These are phyloP conservation scores for Coniochaeta prunicola DNA, from an alignment of 2,329 filamentous ascomycete species.

Conservation along the genomic window DNA sequence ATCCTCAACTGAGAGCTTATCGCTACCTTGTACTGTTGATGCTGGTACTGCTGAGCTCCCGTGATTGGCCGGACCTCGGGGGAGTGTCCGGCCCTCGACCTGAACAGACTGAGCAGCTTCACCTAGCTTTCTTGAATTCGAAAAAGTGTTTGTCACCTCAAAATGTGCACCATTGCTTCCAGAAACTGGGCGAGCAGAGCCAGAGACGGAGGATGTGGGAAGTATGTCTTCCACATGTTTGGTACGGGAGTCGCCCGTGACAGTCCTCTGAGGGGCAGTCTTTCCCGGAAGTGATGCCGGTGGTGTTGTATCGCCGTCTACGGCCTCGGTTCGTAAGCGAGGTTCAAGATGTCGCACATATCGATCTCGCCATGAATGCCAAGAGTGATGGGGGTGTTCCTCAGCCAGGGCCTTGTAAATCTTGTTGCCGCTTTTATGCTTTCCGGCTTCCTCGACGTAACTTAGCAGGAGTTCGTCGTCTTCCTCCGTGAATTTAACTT, in stretches of 20 bases:
- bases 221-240: background rate
- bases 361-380: slow-evolving; percentile 21
- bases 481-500: slow-evolving; percentile 4
- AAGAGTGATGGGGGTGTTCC: slow-evolving; percentile 14
- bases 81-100: background rate
- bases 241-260: background rate
- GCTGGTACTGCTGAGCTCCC: background rate
- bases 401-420: slow-evolving; percentile 15
- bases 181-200: background rate
- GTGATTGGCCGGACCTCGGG: too few relatives aligned
- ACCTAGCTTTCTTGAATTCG: too few relatives aligned
- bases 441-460: background rate
- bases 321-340: background rate
- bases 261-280: background rate
- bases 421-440: slow-evolving; percentile 11
- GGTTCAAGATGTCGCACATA: slow-evolving; percentile 10
- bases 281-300: background rate
- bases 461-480: slow-evolving; percentile 38
- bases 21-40: background rate
- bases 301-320: background rate
- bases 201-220: background rate
- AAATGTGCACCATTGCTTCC: background rate
- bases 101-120: background rate
- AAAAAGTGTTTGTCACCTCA: background rate
- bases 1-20: background rate